Conservation (phyloP, 768 basidiomycete genomes). For the Rhodocollybia butyracea region DNA sequence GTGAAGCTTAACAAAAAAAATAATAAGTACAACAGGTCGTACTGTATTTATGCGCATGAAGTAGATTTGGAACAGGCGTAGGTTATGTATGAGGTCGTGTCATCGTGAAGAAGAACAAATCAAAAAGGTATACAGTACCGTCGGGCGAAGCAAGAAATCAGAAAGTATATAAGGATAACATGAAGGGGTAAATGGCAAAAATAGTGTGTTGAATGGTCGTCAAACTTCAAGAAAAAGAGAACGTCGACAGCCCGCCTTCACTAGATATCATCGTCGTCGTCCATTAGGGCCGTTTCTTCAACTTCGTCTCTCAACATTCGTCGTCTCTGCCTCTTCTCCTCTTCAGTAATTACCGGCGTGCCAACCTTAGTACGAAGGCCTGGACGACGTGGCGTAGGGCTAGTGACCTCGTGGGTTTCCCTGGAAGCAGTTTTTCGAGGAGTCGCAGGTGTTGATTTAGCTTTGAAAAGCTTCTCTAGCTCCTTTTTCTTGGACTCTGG, state of each 20-base stretch:
- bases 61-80: background rate
- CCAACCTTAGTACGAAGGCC: conserved; percentile 10
- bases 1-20: too few species aligned
- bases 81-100: too few species aligned
- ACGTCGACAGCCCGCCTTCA: background rate
- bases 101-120: too few species aligned
- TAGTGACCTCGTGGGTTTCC: conserved; percentile 14
- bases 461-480: conserved; percentile 18
- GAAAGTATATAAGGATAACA: too few species aligned
- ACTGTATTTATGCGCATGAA: background rate
- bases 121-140: too few species aligned
- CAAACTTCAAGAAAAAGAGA: too few species aligned
- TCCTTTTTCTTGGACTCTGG: conserved; percentile 19
- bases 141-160: too few species aligned
- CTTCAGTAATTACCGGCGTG: conserved; percentile 20
- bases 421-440: conserved; percentile 17
- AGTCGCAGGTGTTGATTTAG: conserved; percentile 22
- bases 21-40: background rate
- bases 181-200: too few species aligned
- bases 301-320: conserved; percentile 33
- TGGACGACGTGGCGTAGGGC: conserved; percentile 26
- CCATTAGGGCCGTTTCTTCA: conserved; percentile 18
- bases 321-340: conserved; percentile 25
- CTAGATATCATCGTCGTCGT: conserved; percentile 17
- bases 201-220: too few species aligned